Evolutionary conservation across 164 flowering plant species (phyloP), one percentile per base, ranked within the genome.

Genomic region (Paratinospora sagittata): DNA sequence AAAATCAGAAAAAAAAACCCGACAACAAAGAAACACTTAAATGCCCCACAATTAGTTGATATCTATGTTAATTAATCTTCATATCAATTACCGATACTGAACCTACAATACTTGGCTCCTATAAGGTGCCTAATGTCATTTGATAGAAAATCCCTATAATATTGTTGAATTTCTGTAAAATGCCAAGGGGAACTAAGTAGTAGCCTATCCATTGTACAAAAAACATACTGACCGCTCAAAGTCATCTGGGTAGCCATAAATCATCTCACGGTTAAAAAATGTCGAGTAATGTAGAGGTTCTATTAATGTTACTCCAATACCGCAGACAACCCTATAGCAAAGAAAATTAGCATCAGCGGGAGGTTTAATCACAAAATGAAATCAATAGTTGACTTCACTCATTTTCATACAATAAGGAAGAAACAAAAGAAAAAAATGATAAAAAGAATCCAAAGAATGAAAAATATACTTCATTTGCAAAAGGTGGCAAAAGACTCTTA

Each of bases 241-340:
- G 81, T 91, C 94, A 82, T 91, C 92, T 11, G 89, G 63, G 77
- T 87, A 89, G 49, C 92, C 97, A 82, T 88, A 84, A 43, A 88
- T 68, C 78, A 61, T 81, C 74, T 88, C 91, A 5, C 91, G 86
- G 82, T 76, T 80, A 74, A 91, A 91, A 73, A 86, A 83, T 9
- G 88, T 79, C 24, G 89, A 75, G 77, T 84, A 82, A 68, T 81
- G 45, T 24, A 87, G 39, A 55, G 97, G 91, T 72, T 89, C 81
- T 64, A 91, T 87, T 39, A 91, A 80, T 67, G 95, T 89, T 65
- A 87, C 89, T 67, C 87, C 93, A 75, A 91, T 87, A 49, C 93
- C 95, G 73, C 41, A 27, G 63, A 88, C 82, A 73, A 89, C 85
- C 66, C 97, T 91, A 81, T 58, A 68, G 66, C 65, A 68, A 30